Conservation (phyloP, 768 basidiomycete species). For the Collybiopsis confluens region DNA sequence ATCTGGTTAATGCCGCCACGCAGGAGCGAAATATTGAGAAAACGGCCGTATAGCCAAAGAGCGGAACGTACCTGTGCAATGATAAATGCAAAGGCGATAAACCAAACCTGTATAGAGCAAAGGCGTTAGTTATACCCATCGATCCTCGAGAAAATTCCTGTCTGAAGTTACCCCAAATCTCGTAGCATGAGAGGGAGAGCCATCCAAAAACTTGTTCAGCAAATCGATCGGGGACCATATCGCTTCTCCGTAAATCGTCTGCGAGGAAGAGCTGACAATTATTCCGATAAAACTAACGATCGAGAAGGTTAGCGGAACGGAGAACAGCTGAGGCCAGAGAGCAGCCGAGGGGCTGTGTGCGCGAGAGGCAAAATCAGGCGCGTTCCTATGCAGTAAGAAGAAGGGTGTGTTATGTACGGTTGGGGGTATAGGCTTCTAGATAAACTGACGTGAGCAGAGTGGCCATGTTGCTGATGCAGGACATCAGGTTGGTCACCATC, state of each 20-base stretch:
- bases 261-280: slow-evolving; percentile 74
- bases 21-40: background rate
- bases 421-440: background rate
- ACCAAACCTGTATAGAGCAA: slow-evolving; percentile 50
- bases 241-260: slow-evolving; percentile 70
- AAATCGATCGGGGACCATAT: slow-evolving; percentile 80
- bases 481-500: slow-evolving; percentile 70
- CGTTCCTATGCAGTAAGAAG: slow-evolving; percentile 49
- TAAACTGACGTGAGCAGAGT: slow-evolving; percentile 55
- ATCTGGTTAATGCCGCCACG: background rate
- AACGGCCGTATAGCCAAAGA: no score
- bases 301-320: slow-evolving; percentile 70
- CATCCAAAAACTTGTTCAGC: slow-evolving; percentile 64
- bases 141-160: background rate
- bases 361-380: slow-evolving; percentile 72
- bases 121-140: no score
- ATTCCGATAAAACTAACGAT: slow-evolving; percentile 78
- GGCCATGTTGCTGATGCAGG: slow-evolving; percentile 77
- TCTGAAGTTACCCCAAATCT: slow-evolving; percentile 51
- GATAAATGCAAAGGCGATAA: slow-evolving; percentile 76
- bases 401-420: background rate
- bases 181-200: slow-evolving; percentile 55
- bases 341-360: slow-evolving; percentile 54
- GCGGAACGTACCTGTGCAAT: slow-evolving; percentile 61
- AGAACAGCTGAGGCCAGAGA: slow-evolving; percentile 61